A percentile compares a stretch with the other conserved stretches of the same genome.
Evolutionary conservation across 2,329 filamentous ascomycete species (phyloP).

Genomic region (Penicillium nordicum): DNA sequence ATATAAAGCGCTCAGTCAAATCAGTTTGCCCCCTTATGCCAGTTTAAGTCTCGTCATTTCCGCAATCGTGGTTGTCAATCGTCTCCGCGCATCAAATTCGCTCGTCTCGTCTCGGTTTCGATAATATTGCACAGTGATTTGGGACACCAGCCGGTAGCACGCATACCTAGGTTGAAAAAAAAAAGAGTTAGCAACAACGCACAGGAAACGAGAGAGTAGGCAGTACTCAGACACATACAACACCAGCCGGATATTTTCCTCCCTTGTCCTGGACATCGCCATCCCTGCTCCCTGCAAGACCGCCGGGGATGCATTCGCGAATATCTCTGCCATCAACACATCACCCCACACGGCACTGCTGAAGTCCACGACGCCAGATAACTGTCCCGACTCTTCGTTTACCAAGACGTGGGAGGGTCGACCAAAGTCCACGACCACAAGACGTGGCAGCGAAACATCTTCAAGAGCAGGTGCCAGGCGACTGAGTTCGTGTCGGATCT

Average conservation of each 20-base stretch:
- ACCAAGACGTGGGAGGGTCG: constrained; percentile 51
- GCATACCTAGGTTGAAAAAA: constrained; percentile 31
- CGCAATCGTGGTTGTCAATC: constrained; percentile 31
- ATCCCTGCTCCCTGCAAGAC: constrained; percentile 38
- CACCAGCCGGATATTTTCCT: constrained; percentile 31
- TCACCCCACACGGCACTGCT: constrained; percentile 57
- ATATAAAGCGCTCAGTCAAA: constrained; percentile 1
- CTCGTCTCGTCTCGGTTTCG: constrained; percentile 34
- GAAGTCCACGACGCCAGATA: constrained; percentile 53
- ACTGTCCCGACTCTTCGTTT: constrained; percentile 46
- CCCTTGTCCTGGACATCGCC: constrained; percentile 19
- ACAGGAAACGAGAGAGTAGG: not conserved
- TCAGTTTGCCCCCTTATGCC: not conserved
- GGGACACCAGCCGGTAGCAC: constrained; percentile 38
- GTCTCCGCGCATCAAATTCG: constrained; percentile 38
- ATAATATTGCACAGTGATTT: constrained; percentile 40
- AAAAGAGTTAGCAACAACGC: not conserved
- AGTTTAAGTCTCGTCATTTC: constrained; percentile 26
- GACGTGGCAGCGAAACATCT: constrained; percentile 48
- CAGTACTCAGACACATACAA: constrained; percentile 28
- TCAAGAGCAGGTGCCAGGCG: constrained; percentile 48
- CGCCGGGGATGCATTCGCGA: constrained; percentile 37
- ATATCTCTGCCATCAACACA: constrained; percentile 52
- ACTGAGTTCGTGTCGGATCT: constrained; percentile 50
- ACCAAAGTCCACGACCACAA: constrained; percentile 52